Conservation (phyloP, 306 rosid species). For the Vigna unguiculata region DNA sequence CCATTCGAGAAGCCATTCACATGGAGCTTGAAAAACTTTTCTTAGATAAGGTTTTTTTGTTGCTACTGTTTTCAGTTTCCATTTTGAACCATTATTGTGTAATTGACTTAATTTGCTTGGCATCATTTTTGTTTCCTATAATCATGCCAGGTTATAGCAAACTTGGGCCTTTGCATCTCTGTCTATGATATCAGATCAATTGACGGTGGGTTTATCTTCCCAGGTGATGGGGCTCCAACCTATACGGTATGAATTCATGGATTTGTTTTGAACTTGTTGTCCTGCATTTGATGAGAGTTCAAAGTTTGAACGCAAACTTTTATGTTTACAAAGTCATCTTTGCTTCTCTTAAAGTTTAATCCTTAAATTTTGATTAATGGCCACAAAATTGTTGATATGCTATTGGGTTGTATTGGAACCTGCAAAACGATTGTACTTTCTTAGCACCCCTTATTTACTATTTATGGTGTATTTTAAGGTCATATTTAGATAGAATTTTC, state of each 20-base stretch:
- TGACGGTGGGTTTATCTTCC: conserved; percentile 73
- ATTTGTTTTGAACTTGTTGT: conserved; percentile 36
- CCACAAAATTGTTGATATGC: conserved; percentile 16
- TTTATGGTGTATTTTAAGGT: conserved; percentile 1
- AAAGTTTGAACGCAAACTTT: conserved; percentile 20
- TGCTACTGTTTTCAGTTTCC: conserved; percentile 34
- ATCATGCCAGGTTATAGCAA: conserved; percentile 69
- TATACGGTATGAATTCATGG: conserved; percentile 59
- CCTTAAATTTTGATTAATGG: conserved; percentile 9
- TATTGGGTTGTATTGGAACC: neutral
- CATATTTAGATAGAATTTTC: neutral
- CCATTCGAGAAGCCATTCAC: conserved; percentile 66
- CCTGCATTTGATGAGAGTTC: conserved; percentile 3
- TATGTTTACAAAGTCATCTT: neutral
- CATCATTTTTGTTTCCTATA: conserved; percentile 42
- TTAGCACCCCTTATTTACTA: neutral
- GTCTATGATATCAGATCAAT: conserved; percentile 75
- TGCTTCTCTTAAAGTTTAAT: neutral
- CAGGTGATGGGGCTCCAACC: conserved; percentile 81
- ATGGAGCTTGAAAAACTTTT: conserved; percentile 79
- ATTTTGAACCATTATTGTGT: neutral
- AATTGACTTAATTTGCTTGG: conserved; percentile 12
- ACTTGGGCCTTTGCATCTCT: conserved; percentile 83
- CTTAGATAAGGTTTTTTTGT: conserved; percentile 68
- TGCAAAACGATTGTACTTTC: neutral